These are phyloP conservation scores for Aspergillus sp. DNA, from an alignment of 2,329 filamentous ascomycete species.

Conservation along the genomic window DNA sequence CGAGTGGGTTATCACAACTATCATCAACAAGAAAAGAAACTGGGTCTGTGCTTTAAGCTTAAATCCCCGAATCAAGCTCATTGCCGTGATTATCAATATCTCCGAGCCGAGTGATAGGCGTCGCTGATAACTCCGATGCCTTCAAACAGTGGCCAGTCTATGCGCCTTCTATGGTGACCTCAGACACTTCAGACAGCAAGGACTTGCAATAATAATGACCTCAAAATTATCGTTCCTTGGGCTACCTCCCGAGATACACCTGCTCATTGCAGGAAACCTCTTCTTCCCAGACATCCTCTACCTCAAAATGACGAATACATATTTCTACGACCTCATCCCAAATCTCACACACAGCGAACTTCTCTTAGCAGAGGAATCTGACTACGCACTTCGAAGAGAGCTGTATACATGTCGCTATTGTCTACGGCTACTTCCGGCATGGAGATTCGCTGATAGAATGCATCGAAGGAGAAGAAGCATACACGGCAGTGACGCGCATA, in stretches of 20 bases:
- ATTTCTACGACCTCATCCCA: constrained; percentile 20
- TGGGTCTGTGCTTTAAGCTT: too few species aligned
- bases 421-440: constrained; percentile 17
- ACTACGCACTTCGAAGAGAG: constrained; percentile 13
- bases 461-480: constrained; percentile 14
- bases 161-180: too few species aligned
- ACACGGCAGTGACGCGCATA: constrained; percentile 12
- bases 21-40: too few species aligned
- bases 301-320: constrained; percentile 20
- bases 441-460: constrained; percentile 23
- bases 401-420: constrained; percentile 25
- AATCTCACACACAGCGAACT: constrained; percentile 15
- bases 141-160: too few species aligned
- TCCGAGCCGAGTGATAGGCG: too few species aligned
- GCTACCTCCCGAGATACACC: constrained; percentile 29
- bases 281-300: constrained; percentile 18
- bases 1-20: too few species aligned
- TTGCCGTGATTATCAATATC: too few species aligned
- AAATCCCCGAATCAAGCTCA: too few species aligned
- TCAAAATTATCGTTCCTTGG: constrained; percentile 6
- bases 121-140: too few species aligned
- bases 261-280: constrained; percentile 19
- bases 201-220: too few species aligned
- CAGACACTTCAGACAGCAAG: too few species aligned
- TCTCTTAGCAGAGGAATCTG: constrained; percentile 16